Conservation (phyloP, 1,284 basidiomycete genomes). For the Tylopilus orsonianus region DNA sequence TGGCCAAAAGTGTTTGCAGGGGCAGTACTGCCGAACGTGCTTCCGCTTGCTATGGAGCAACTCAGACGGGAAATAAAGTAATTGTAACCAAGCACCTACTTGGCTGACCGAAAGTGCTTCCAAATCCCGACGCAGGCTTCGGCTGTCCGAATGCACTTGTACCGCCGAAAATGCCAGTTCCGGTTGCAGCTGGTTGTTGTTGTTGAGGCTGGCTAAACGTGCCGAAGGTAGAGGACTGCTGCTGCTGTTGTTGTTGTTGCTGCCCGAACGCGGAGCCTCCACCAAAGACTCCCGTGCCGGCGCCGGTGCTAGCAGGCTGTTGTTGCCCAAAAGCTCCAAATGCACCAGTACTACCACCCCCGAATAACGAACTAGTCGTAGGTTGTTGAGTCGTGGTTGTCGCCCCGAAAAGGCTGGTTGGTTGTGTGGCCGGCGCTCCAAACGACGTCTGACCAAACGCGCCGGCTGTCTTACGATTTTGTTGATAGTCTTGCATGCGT, state of each 20-base stretch:
- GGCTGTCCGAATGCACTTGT: slow-evolving; percentile 38
- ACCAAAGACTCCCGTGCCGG: slow-evolving; percentile 42
- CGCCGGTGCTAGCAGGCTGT: slow-evolving; percentile 32
- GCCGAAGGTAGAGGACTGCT: slow-evolving; percentile 36
- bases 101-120: slow-evolving; percentile 33
- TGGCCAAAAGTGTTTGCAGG: slow-evolving; percentile 38
- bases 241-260: slow-evolving; percentile 34
- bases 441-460: slow-evolving; percentile 44
- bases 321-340: slow-evolving; percentile 35
- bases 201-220: slow-evolving; percentile 38
- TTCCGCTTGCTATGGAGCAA: slow-evolving; percentile 19
- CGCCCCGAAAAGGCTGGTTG: slow-evolving; percentile 42
- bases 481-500: slow-evolving; percentile 71
- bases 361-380: slow-evolving; percentile 35
- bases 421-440: slow-evolving; percentile 28
- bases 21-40: slow-evolving; percentile 42
- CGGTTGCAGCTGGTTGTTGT: slow-evolving; percentile 27
- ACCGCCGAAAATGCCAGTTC: slow-evolving; percentile 42
- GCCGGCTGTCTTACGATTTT: slow-evolving; percentile 69
- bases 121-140: slow-evolving; percentile 42
- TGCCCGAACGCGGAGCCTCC: slow-evolving; percentile 37
- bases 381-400: slow-evolving; percentile 36
- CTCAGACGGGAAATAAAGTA: slow-evolving; percentile 2
- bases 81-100: slow-evolving; percentile 21
- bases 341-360: slow-evolving; percentile 23